A percentile compares a stretch with the other conserved stretches of the same genome.
These are phyloP conservation scores for Mycocentrospora acerina DNA, from an alignment of 2,329 filamentous ascomycete genomes.

Conservation along the genomic window DNA sequence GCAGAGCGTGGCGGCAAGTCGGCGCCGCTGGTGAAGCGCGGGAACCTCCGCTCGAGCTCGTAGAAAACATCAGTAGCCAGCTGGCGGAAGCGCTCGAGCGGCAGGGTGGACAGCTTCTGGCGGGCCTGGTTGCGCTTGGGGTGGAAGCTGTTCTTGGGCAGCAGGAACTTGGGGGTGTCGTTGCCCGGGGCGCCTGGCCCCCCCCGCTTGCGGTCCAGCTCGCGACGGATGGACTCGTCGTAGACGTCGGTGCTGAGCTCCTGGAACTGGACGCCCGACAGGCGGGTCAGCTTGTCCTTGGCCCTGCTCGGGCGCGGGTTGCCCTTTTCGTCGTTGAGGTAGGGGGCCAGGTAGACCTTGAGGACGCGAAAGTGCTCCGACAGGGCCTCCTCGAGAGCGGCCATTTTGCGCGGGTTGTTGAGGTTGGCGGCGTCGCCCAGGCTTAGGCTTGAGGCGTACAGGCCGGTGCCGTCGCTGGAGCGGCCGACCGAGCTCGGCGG, in stretches of 20 bases:
- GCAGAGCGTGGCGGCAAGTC: slow-evolving; percentile 67
- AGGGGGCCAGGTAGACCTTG: slow-evolving; percentile 70
- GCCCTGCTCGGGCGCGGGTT: slow-evolving; percentile 82
- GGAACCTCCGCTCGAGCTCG: slow-evolving; percentile 88
- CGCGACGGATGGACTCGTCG: slow-evolving; percentile 87
- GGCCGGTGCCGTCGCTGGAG: slow-evolving; percentile 76
- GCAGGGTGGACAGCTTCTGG: slow-evolving; percentile 88
- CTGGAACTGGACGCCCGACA: slow-evolving; percentile 92
- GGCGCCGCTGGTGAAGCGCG: slow-evolving; percentile 69
- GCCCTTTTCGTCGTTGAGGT: slow-evolving; percentile 71
- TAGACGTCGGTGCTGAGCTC: slow-evolving; percentile 97
- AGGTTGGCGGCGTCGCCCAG: slow-evolving; percentile 58
- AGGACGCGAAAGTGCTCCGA: slow-evolving; percentile 80
- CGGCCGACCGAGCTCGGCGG: slow-evolving; percentile 85
- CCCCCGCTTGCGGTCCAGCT: slow-evolving; percentile 58
- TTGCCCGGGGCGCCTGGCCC: slow-evolving; percentile 52
- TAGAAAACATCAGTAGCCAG: slow-evolving; percentile 95
- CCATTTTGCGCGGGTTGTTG: slow-evolving; percentile 54
- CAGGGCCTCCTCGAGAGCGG: slow-evolving; percentile 67
- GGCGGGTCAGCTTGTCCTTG: slow-evolving; percentile 86
- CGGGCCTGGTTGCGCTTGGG: slow-evolving; percentile 97
- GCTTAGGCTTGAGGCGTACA: slow-evolving; percentile 55
- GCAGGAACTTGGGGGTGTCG: slow-evolving; percentile 61
- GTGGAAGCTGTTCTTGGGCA: slow-evolving; percentile 88
- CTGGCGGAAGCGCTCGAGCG: slow-evolving; percentile 83